These are phyloP conservation scores for Fusarium palustre DNA, from an alignment of 2,329 filamentous ascomycete species.

Conservation along the genomic window DNA sequence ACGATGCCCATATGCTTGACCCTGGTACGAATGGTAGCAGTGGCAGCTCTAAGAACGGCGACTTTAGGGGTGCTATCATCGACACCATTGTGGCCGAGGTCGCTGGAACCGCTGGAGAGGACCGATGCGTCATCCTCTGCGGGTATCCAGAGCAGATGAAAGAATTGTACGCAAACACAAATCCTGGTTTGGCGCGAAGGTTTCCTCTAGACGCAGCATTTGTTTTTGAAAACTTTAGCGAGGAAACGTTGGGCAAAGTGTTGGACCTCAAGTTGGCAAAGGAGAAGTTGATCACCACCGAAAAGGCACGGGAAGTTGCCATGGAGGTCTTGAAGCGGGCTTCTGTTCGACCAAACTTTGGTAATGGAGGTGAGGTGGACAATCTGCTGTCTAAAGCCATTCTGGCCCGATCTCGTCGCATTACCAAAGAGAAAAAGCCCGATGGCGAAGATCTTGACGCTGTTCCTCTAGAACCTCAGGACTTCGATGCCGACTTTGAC, in stretches of 20 bases:
- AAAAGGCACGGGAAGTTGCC: slow-evolving; percentile 65
- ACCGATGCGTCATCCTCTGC: slow-evolving; percentile 77
- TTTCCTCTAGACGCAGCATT: slow-evolving; percentile 76
- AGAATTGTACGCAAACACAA: slow-evolving; percentile 77
- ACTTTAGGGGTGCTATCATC: slow-evolving; percentile 73
- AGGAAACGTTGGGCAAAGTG: slow-evolving; percentile 69
- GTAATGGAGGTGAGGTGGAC: slow-evolving; percentile 80
- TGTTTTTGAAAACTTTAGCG: slow-evolving; percentile 74
- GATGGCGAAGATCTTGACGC: slow-evolving; percentile 41
- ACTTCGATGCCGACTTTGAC: slow-evolving; percentile 70
- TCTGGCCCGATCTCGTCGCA: slow-evolving; percentile 41
- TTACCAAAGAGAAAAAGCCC: slow-evolving; percentile 38
- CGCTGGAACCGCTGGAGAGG: slow-evolving; percentile 75
- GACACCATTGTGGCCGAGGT: slow-evolving; percentile 82
- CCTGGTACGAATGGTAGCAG: slow-evolving; percentile 50
- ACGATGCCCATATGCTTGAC: slow-evolving; percentile 78
- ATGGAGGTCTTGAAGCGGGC: slow-evolving; percentile 70
- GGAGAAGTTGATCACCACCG: slow-evolving; percentile 65
- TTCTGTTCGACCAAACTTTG: slow-evolving; percentile 76
- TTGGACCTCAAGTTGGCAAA: slow-evolving; percentile 72
- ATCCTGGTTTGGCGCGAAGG: slow-evolving; percentile 75
- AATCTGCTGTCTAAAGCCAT: slow-evolving; percentile 54
- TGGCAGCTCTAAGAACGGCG: slow-evolving; percentile 49
- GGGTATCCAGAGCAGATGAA: slow-evolving; percentile 79
- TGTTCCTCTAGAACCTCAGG: slow-evolving; percentile 50